Percentiles rank a stretch among this genome's conserved stretches.
Conservation (phyloP, 2,329 filamentous ascomycete species). For the Fusarium sp. region DNA sequence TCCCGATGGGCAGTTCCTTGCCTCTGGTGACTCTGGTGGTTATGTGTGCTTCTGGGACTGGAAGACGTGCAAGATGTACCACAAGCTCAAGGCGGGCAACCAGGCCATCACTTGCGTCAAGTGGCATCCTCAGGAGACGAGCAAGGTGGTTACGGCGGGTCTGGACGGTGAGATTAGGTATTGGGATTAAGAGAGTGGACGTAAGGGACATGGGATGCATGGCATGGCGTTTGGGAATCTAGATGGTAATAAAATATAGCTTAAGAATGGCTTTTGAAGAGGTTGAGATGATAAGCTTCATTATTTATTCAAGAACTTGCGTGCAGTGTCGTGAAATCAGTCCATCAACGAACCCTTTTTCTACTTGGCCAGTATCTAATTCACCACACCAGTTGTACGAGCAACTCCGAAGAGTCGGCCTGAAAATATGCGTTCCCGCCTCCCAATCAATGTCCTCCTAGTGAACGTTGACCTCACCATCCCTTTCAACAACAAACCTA, state of each 20-base stretch:
- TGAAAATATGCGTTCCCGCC: conserved; percentile 29
- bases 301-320: neutral
- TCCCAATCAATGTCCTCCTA: conserved; percentile 55
- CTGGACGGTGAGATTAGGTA: conserved; percentile 88
- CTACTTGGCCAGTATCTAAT: neutral
- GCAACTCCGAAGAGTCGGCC: neutral
- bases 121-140: conserved; percentile 98
- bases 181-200: conserved; percentile 73
- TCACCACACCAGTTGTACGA: too few species aligned
- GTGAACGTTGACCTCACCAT: conserved; percentile 55
- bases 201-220: conserved; percentile 30
- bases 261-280: neutral
- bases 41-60: conserved; percentile 98
- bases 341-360: conserved; percentile 21
- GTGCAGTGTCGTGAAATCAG: conserved; percentile 15
- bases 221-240: conserved; percentile 39
- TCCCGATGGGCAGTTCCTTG: conserved; percentile 91
- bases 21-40: conserved; percentile 84
- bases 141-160: conserved; percentile 90
- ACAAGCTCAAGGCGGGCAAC: conserved; percentile 88
- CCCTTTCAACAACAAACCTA: conserved; percentile 55
- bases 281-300: neutral
- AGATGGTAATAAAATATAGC: conserved; percentile 22
- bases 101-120: conserved; percentile 83
- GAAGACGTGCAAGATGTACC: conserved; percentile 99